Conservation (phyloP, 2,329 filamentous ascomycete genomes). For the Diaporthe nobilis region DNA sequence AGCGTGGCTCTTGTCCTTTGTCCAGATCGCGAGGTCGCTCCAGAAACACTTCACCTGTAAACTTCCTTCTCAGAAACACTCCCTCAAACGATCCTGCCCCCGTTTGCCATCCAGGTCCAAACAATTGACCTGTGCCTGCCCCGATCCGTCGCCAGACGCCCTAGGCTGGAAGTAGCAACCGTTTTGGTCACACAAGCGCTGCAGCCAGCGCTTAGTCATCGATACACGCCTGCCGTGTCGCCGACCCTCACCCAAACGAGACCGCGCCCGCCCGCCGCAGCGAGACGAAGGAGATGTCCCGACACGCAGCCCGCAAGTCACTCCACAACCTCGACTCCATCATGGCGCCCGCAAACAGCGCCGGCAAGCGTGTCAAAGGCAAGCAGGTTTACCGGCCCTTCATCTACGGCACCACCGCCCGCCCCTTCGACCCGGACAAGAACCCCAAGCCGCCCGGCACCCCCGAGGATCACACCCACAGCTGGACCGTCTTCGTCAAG, state of each 20-base stretch:
- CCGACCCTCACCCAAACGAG: not conserved
- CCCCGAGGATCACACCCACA: conserved; percentile 94
- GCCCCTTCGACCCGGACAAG: conserved; percentile 81
- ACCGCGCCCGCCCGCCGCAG: conserved; percentile 10
- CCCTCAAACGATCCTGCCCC: not conserved
- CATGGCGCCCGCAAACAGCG: conserved; percentile 72
- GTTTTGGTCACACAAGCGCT: conserved; percentile 11
- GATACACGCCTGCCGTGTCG: not conserved
- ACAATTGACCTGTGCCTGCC: not conserved
- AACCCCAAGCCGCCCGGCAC: conserved; percentile 83
- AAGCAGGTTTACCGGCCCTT: conserved; percentile 76
- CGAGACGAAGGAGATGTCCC: conserved; percentile 41
- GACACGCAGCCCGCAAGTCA: conserved; percentile 35
- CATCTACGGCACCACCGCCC: conserved; percentile 84
- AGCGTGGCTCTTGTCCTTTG: conserved; percentile 23
- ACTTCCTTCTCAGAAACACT: not conserved
- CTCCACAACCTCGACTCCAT: conserved; percentile 39
- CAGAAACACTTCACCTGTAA: not conserved
- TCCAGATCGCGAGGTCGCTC: conserved; percentile 3
- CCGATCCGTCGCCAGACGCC: conserved; percentile 1
- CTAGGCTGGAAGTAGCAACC: not conserved
- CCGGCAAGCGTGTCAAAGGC: conserved; percentile 76
- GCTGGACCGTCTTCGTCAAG: conserved; percentile 95
- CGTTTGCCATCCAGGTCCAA: not conserved
- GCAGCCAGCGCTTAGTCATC: conserved; percentile 21